Conservation (phyloP, 768 basidiomycete species). For the Leccinum fibrillosum region DNA sequence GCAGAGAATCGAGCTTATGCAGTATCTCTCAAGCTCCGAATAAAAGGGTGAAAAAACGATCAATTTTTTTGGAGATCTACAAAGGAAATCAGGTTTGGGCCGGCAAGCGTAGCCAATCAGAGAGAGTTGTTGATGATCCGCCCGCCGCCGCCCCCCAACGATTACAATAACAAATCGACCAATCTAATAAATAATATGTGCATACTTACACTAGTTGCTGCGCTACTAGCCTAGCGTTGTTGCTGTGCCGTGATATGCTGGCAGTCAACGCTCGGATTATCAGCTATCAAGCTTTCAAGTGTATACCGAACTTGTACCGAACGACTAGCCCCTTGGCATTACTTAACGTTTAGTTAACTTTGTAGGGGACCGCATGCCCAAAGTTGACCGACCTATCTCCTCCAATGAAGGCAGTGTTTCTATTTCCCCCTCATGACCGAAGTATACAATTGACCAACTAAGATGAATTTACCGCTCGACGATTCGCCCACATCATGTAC, state of each 20-base stretch:
- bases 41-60: not conserved
- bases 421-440: not conserved
- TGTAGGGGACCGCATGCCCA: not conserved
- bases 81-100: not conserved
- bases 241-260: too few relatives aligned
- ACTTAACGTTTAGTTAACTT: not conserved
- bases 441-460: slow-evolving; percentile 8
- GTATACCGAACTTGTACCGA: too few relatives aligned
- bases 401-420: not conserved
- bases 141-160: not conserved
- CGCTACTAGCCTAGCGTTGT: too few relatives aligned
- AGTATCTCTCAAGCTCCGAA: slow-evolving; percentile 5
- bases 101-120: slow-evolving; percentile 7
- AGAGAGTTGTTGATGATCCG: slow-evolving; percentile 5
- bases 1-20: not conserved
- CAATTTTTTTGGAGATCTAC: not conserved
- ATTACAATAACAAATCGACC: not conserved
- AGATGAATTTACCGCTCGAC: slow-evolving; percentile 52
- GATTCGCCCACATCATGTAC: slow-evolving; percentile 88
- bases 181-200: not conserved
- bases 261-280: too few relatives aligned
- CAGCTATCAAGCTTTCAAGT: too few relatives aligned
- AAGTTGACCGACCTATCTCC: not conserved
- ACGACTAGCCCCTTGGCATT: not conserved
- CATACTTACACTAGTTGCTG: too few relatives aligned